A percentile compares a stretch with the other conserved stretches of the same genome.
These are phyloP conservation scores for Hypomyces rosellus DNA, from an alignment of 2,329 filamentous ascomycete species.

Conservation along the genomic window DNA sequence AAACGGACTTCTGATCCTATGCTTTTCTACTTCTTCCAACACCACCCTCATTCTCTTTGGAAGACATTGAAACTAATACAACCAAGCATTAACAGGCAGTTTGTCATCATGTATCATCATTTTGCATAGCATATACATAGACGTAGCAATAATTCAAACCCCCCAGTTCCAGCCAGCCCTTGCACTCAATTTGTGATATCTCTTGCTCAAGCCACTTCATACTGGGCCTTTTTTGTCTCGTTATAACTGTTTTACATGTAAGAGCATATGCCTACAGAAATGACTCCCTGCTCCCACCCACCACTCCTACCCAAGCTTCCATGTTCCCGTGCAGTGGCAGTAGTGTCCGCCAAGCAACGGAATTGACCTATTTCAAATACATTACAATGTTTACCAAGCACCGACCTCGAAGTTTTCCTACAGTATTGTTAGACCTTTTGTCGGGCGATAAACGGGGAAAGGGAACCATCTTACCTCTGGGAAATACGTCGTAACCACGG, in stretches of 20 bases:
- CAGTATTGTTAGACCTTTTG: constrained; percentile 26
- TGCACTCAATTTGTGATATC: not conserved
- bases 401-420: constrained; percentile 91
- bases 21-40: constrained; percentile 6
- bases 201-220: constrained; percentile 3
- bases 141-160: constrained; percentile 10
- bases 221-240: constrained; percentile 1
- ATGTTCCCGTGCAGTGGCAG: not conserved
- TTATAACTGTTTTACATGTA: constrained; percentile 15
- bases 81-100: not conserved
- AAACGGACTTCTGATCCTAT: constrained; percentile 71
- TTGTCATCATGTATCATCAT: not conserved
- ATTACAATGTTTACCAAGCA: constrained; percentile 59
- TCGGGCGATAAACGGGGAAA: not conserved
- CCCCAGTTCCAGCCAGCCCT: constrained; percentile 2
- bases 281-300: not conserved
- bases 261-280: constrained; percentile 5
- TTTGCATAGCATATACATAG: constrained; percentile 8
- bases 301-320: constrained; percentile 9
- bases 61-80: constrained; percentile 5
- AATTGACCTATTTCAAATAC: constrained; percentile 9
- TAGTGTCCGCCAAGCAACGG: too few species aligned
- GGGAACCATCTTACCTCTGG: constrained; percentile 60
- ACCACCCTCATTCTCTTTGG: not conserved
- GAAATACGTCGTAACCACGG: constrained; percentile 94